phyloP scores from a whole-genome alignment of 306 rosid genomes.

The Dicorynia guianensis region DNA sequence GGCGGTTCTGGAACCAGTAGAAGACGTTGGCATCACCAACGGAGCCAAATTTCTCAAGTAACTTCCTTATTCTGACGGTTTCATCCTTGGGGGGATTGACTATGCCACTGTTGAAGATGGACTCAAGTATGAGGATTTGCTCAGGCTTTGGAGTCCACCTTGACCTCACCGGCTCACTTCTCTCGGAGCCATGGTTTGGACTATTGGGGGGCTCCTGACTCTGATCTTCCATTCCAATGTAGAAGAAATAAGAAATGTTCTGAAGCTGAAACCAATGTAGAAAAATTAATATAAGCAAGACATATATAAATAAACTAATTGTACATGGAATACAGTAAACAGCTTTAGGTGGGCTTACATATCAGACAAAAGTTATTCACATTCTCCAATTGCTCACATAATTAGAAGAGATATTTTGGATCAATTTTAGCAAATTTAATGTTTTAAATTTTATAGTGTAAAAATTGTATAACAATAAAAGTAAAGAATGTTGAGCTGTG shows the following conservation, averaged over 20 bases:
- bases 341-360: conserved; percentile 32
- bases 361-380: too few species aligned
- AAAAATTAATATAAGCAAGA: conserved; percentile 16
- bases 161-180: conserved; percentile 78
- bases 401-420: too few species aligned
- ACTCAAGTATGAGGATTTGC: conserved; percentile 90
- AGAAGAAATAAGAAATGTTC: conserved; percentile 26
- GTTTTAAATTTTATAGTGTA: too few species aligned
- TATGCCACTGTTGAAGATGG: conserved; percentile 98
- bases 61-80: conserved; percentile 75
- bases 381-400: too few species aligned
- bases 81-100: conserved; percentile 93
- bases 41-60: conserved; percentile 85
- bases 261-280: conserved; percentile 59
- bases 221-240: conserved; percentile 69
- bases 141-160: conserved; percentile 96
- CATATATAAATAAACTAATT: not conserved
- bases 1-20: conserved; percentile 98
- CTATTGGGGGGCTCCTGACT: conserved; percentile 50
- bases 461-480: too few species aligned
- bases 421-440: too few species aligned
- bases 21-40: conserved; percentile 95
- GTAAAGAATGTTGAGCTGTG: not conserved
- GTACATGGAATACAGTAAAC: conserved; percentile 43
- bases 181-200: conserved; percentile 55